phyloP scores from a whole-genome alignment of 1,139 yeast genomes.

The Scheffersomyces illinoinensis region DNA sequence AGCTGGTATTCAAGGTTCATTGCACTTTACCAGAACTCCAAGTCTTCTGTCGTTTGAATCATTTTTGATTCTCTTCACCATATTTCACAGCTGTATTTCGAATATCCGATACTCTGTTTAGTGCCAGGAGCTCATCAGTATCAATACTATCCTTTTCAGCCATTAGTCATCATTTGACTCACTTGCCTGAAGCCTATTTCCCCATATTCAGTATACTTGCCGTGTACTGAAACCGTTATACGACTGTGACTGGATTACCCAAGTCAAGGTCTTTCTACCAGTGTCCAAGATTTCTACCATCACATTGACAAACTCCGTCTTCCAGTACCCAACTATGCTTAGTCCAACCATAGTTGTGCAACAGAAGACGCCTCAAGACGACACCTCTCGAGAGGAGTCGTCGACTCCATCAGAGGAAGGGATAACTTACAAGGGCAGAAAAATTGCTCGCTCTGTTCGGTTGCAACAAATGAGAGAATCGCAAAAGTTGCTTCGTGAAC shows the following conservation, averaged over 20 bases:
- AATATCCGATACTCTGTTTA: neutral
- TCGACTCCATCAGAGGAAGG: neutral
- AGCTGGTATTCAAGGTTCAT: too few species aligned
- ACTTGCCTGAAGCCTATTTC: neutral
- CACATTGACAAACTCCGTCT: neutral
- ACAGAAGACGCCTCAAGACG: neutral
- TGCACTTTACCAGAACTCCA: too few species aligned
- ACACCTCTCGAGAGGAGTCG: neutral
- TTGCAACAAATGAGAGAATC: slow-evolving; percentile 10
- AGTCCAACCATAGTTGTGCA: neutral
- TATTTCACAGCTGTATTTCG: too few species aligned
- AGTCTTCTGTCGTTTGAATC: too few species aligned
- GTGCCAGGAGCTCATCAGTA: neutral
- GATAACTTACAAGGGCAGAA: slow-evolving; percentile 4
- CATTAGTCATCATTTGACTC: neutral
- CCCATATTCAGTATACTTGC: neutral
- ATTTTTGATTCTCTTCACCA: too few species aligned
- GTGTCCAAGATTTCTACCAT: neutral
- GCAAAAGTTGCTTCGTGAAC: slow-evolving; percentile 7
- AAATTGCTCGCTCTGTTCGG: slow-evolving; percentile 3
- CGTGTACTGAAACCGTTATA: neutral
- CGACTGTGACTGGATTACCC: neutral
- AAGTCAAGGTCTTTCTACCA: neutral
- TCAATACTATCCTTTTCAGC: neutral
- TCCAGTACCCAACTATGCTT: neutral